Evolutionary conservation across 164 flowering plant species (phyloP).

Genomic region (Paratinospora sagittata): DNA sequence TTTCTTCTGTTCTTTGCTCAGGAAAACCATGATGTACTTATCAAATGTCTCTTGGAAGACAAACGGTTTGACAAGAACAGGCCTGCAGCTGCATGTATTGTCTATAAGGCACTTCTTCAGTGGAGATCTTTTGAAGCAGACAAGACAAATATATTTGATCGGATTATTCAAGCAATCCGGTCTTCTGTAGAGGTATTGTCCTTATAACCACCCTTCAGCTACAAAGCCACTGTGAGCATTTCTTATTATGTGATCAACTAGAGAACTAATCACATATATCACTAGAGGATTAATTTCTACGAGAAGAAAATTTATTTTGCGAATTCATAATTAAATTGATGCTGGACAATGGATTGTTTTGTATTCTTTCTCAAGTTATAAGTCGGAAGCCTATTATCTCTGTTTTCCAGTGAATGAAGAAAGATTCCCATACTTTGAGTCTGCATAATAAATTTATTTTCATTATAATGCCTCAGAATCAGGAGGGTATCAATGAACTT

Average conservation of each 20-base stretch:
- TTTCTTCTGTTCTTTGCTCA: slow-evolving; percentile 20
- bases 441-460: slow-evolving; percentile 5
- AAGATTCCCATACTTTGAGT: background rate
- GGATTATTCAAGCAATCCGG: slow-evolving; percentile 56
- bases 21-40: slow-evolving; percentile 68
- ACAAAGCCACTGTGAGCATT: background rate
- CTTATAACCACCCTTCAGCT: background rate
- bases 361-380: background rate
- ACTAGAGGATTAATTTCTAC: background rate
- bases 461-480: slow-evolving; percentile 29
- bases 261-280: background rate
- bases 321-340: background rate
- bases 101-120: slow-evolving; percentile 64
- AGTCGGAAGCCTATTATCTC: background rate
- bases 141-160: slow-evolving; percentile 67
- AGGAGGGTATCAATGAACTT: slow-evolving; percentile 41
- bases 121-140: slow-evolving; percentile 90
- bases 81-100: slow-evolving; percentile 59
- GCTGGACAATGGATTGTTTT: background rate
- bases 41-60: slow-evolving; percentile 68
- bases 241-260: background rate
- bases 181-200: slow-evolving; percentile 51
- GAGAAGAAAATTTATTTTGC: background rate
- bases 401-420: background rate
- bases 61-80: slow-evolving; percentile 49